phyloP scores from a whole-genome alignment of 129 eudicot species.

The Mikania micrantha region DNA sequence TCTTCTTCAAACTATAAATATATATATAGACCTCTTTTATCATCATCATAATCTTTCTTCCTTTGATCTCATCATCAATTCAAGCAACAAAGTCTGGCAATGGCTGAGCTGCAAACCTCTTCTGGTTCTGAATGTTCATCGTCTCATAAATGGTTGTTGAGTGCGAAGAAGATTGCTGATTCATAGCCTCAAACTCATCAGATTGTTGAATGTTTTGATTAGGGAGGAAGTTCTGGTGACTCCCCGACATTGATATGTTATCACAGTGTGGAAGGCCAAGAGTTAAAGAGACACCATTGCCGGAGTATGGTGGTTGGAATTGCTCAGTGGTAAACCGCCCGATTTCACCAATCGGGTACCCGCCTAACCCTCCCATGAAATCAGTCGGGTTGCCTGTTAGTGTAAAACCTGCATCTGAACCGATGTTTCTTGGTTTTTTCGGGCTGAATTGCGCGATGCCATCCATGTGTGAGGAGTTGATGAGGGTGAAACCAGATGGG shows the following conservation, averaged over 20 bases:
- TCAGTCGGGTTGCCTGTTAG: constrained; percentile 59
- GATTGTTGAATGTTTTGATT: constrained; percentile 54
- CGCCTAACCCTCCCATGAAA: constrained; percentile 65
- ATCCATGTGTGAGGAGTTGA: constrained; percentile 60
- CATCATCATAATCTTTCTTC: constrained; percentile 4
- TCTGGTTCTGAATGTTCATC: constrained; percentile 62
- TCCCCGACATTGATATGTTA: constrained; percentile 49
- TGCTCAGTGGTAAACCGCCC: constrained; percentile 59
- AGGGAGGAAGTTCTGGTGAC: constrained; percentile 51
- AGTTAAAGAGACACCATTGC: constrained; percentile 76
- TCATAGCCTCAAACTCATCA: constrained; percentile 47
- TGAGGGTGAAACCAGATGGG: constrained; percentile 48
- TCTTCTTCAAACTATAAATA: constrained; percentile 39
- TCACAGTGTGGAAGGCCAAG: constrained; percentile 79
- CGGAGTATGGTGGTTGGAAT: constrained; percentile 46
- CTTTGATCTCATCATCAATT: neutral
- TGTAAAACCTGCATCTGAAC: constrained; percentile 46
- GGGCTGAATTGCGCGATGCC: constrained; percentile 51
- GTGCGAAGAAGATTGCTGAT: constrained; percentile 44
- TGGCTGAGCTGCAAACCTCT: constrained; percentile 71
- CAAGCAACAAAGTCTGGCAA: constrained; percentile 87
- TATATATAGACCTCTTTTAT: constrained; percentile 31
- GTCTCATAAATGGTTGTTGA: constrained; percentile 54
- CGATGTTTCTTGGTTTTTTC: constrained; percentile 49
- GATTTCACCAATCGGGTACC: constrained; percentile 62